phyloP scores from a whole-genome alignment of 495 filamentous ascomycete species.

The Neurospora tetrasperma region DNA sequence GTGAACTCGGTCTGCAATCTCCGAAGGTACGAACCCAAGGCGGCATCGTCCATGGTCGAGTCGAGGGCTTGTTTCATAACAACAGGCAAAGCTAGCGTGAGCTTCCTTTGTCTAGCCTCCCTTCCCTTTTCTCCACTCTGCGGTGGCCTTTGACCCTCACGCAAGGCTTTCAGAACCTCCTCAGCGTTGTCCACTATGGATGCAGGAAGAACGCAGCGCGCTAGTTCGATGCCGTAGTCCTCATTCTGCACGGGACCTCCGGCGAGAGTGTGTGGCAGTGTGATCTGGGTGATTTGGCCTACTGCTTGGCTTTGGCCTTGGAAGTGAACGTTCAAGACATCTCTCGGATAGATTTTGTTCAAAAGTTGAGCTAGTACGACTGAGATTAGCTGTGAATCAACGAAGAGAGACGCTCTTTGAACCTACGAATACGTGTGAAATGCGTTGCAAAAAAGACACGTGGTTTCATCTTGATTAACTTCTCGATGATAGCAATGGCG shows the following conservation, averaged over 20 bases:
- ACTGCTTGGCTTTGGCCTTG: slow-evolving; percentile 48
- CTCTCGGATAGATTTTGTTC: slow-evolving; percentile 45
- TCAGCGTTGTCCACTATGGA: slow-evolving; percentile 58
- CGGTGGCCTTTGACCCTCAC: slow-evolving; percentile 29
- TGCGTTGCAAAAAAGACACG: slow-evolving; percentile 91
- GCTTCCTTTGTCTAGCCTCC: slow-evolving; percentile 31
- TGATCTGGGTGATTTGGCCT: slow-evolving; percentile 44
- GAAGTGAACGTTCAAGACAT: slow-evolving; percentile 75
- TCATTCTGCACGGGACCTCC: slow-evolving; percentile 59
- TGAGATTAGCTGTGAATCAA: not conserved
- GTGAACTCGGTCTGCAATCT: slow-evolving; percentile 71
- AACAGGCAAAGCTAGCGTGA: slow-evolving; percentile 66
- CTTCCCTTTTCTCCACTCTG: not conserved
- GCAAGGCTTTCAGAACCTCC: slow-evolving; percentile 49
- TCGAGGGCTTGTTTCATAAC: slow-evolving; percentile 60
- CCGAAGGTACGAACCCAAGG: slow-evolving; percentile 53
- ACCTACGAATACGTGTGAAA: slow-evolving; percentile 62
- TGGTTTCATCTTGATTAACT: slow-evolving; percentile 63
- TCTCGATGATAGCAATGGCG: slow-evolving; percentile 81
- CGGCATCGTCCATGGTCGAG: slow-evolving; percentile 55
- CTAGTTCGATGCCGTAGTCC: slow-evolving; percentile 72
- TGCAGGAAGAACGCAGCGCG: slow-evolving; percentile 62
- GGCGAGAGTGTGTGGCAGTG: slow-evolving; percentile 74
- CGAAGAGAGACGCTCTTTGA: not conserved
- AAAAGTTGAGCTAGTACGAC: slow-evolving; percentile 52